These are phyloP conservation scores for Carex parvula DNA, from an alignment of 176 grass and related monocot species.

Conservation along the genomic window DNA sequence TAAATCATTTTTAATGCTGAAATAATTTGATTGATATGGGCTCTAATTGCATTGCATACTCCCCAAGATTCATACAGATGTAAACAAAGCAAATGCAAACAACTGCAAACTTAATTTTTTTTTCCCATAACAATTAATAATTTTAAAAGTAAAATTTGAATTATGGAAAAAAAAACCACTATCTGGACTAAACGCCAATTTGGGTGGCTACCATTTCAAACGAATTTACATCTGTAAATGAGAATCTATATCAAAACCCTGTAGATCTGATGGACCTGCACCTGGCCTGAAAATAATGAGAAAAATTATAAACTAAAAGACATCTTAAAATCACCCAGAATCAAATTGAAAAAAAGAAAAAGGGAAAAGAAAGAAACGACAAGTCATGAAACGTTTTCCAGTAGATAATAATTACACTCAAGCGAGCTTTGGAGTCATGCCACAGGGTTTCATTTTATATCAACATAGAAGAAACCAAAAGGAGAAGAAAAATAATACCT, in stretches of 20 bases:
- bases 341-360: not conserved
- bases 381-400: not conserved
- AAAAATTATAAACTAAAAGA: not conserved
- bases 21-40: not conserved
- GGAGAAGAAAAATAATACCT: slow-evolving; percentile 37
- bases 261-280: slow-evolving; percentile 70
- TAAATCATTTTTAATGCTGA: not conserved
- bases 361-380: not conserved
- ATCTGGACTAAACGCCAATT: not conserved
- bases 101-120: not conserved
- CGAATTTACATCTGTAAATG: slow-evolving; percentile 51
- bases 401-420: not conserved
- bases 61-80: not conserved
- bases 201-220: not conserved
- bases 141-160: not conserved
- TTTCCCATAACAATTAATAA: not conserved
- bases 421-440: not conserved
- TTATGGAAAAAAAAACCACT: not conserved
- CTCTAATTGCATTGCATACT: not conserved
- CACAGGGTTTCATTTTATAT: not conserved
- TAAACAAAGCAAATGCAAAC: slow-evolving; percentile 5
- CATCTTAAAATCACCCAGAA: not conserved
- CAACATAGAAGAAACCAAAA: not conserved
- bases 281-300: slow-evolving; percentile 51
- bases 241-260: slow-evolving; percentile 69